Conservation (phyloP, 2,329 filamentous ascomycete genomes). For the Pseudocercospora pini-densiflorae region DNA sequence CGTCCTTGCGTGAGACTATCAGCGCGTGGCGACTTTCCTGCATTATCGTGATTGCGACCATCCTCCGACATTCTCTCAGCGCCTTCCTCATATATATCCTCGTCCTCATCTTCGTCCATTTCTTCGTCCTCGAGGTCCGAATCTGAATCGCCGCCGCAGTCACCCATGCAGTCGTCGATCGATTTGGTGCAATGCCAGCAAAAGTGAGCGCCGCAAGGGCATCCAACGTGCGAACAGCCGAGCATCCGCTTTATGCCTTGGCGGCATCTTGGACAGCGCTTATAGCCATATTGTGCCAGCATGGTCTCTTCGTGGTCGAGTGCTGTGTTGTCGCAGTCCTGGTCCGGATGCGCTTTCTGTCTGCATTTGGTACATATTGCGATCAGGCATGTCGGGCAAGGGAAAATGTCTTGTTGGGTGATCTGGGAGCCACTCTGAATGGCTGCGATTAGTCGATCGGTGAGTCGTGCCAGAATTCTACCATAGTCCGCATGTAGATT, state of each 20-base stretch:
- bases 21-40: no score
- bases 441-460: not conserved
- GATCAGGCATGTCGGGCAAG: conserved; percentile 51
- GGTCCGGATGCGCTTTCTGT: conserved; percentile 45
- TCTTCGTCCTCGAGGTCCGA: conserved; percentile 34
- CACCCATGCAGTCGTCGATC: conserved; percentile 41
- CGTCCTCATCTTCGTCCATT: conserved; percentile 40
- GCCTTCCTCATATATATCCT: not conserved
- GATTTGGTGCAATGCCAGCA: conserved; percentile 52
- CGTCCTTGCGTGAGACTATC: not conserved
- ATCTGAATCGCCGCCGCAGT: conserved; percentile 26
- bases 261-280: conserved; percentile 55
- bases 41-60: not conserved
- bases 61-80: not conserved
- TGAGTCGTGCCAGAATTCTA: not conserved
- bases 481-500: not conserved
- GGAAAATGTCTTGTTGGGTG: conserved; percentile 31
- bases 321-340: conserved; percentile 44
- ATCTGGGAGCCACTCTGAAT: not conserved
- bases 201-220: conserved; percentile 56
- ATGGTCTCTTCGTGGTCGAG: conserved; percentile 43
- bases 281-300: conserved; percentile 52
- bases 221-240: conserved; percentile 55
- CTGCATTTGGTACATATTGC: conserved; percentile 48
- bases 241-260: conserved; percentile 54